Evolutionary conservation across 139 green algal species (phyloP).

Genomic region (Closterium sp.): DNA sequence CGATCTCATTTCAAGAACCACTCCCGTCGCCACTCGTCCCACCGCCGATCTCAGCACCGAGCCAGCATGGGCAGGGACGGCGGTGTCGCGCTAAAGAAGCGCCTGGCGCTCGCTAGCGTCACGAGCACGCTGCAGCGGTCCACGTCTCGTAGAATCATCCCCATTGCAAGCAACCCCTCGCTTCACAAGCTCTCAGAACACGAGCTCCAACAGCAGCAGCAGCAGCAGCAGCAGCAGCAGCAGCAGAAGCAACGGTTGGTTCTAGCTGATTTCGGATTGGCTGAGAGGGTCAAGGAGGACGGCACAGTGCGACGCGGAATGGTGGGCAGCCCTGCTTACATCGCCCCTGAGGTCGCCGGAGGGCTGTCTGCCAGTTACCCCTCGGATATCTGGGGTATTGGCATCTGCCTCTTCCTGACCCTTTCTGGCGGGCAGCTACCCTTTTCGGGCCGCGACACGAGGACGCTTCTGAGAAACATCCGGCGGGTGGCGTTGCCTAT

Average conservation of each 20-base stretch:
- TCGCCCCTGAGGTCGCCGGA: not conserved
- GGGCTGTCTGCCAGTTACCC: not conserved
- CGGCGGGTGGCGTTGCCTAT: not conserved
- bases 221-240: not conserved
- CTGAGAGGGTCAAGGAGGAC: not conserved
- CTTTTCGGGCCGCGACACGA: not conserved
- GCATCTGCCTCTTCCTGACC: not conserved
- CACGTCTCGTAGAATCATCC: not conserved
- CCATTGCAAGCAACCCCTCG: not conserved
- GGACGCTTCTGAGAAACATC: not conserved
- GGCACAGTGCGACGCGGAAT: not conserved
- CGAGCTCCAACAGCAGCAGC: not conserved
- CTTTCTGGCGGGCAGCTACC: not conserved
- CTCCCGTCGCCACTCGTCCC: not conserved
- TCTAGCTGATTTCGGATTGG: not conserved
- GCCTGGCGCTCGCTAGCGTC: not conserved
- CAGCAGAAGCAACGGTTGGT: not conserved
- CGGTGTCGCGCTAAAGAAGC: not conserved
- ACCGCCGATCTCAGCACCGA: not conserved
- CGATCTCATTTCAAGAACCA: too few species aligned
- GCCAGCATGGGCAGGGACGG: not conserved
- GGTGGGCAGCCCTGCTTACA: not conserved
- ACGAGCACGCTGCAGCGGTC: not conserved
- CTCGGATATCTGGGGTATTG: not conserved
- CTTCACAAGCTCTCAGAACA: not conserved